Evolutionary conservation across 805 yeast species (phyloP), one percentile per base, ranked within the genome.

Genomic region (Torulaspora delbrueckii): DNA sequence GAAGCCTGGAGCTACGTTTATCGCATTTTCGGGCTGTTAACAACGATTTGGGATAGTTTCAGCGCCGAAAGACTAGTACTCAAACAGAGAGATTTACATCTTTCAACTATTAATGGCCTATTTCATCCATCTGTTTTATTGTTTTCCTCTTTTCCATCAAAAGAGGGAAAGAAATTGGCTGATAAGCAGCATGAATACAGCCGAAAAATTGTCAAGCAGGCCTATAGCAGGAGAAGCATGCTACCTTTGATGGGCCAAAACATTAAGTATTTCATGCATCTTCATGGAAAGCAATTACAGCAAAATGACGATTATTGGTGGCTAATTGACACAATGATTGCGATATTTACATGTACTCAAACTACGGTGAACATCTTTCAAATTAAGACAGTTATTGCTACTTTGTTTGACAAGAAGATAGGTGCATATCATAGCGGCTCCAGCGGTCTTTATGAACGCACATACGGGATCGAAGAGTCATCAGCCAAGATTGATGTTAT

Each of bases 181-280:
- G 5, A 18, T 5, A 40, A 31, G 48, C 0, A 57, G 48, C 14
- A 40, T 30, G 23, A 51, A 45, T 14, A 70, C 42, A 71, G 77
- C 1, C 38, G 53, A 10, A 72, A 77, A 1, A 69, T 82, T 2
- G 66, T 82, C 24, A 53, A 57, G 1, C 72, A 75, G 37, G 67
- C 86, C 0, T 71, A 59, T 43, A 81, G 86, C 0, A 75, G 96
- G 62, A 77, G 95, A 53, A 73, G 84, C 2, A 65, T 89, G 6
- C 63, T 87, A 19, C 90, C 96, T 0, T 55, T 72, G 1, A 59
- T 89, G 8, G 70, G 84, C 8, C 62, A 61, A 23, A 58, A 68
- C 5, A 52, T 88, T 3, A 68, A 73, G 5, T 53, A 60, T 4
- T 81, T 71, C 52, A 80, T 79, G 54, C 37, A 62, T 1, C 46